phyloP scores from a whole-genome alignment of 331 rosid genomes.

The Erythrophleum ivorense region DNA sequence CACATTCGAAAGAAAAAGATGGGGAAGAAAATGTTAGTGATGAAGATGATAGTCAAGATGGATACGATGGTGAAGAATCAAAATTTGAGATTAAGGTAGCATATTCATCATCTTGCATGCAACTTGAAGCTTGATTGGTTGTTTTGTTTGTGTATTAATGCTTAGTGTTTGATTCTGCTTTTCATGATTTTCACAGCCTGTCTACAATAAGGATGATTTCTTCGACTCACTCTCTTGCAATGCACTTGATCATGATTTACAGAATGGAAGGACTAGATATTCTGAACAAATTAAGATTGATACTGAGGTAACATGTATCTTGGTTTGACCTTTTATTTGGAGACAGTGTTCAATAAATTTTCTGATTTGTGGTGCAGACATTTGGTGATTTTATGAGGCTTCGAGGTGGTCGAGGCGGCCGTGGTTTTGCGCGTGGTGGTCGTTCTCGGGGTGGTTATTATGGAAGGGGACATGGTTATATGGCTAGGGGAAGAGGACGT shows the following conservation, averaged over 20 bases:
- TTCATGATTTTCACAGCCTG: conserved; percentile 49
- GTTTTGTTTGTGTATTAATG: background rate
- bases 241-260: conserved; percentile 50
- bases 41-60: conserved; percentile 43
- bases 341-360: conserved; percentile 26
- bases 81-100: conserved; percentile 47
- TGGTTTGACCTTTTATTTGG: conserved; percentile 1
- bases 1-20: conserved; percentile 46
- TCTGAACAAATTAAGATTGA: conserved; percentile 70
- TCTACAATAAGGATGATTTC: conserved; percentile 81
- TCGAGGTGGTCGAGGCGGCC: conserved; percentile 66
- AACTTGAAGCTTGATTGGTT: conserved; percentile 10
- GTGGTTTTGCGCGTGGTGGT: conserved; percentile 62
- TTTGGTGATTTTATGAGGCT: conserved; percentile 65
- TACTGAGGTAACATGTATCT: conserved; percentile 60
- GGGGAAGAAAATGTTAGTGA: conserved; percentile 45
- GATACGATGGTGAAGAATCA: conserved; percentile 39
- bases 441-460: conserved; percentile 58
- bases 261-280: conserved; percentile 62
- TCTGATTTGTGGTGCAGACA: conserved; percentile 59
- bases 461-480: conserved; percentile 74
- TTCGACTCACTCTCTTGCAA: conserved; percentile 71
- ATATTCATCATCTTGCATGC: background rate
- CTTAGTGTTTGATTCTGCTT: conserved; percentile 30
- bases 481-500: conserved; percentile 67